Percentiles rank a stretch among this genome's conserved stretches.
phyloP scores from a whole-genome alignment of 768 basidiomycete species.

The Cyclocybe cylindracea region DNA sequence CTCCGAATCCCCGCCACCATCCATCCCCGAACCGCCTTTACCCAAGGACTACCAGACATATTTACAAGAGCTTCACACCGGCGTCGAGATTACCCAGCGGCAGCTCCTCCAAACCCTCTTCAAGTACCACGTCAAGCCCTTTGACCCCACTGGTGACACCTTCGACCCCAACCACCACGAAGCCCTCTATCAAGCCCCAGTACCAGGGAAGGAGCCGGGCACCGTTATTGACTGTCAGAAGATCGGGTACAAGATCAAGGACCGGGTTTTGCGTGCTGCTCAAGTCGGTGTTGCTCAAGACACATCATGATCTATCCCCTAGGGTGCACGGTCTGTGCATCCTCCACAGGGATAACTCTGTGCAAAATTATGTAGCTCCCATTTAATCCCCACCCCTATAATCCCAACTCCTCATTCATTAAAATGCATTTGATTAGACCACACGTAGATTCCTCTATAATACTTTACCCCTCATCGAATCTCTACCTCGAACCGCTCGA shows the following conservation, averaged over 20 bases:
- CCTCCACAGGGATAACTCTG: background rate
- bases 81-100: constrained; percentile 91
- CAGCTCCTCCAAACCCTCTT: constrained; percentile 86
- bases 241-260: constrained; percentile 92
- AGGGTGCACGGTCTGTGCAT: constrained; percentile 1
- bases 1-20: constrained; percentile 22
- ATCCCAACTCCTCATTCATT: constrained; percentile 21
- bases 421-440: constrained; percentile 10
- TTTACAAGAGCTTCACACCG: constrained; percentile 74
- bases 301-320: constrained; percentile 15
- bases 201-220: constrained; percentile 88
- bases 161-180: constrained; percentile 98
- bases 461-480: constrained; percentile 61
- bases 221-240: constrained; percentile 91
- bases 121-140: constrained; percentile 89
- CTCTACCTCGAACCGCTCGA: constrained; percentile 75
- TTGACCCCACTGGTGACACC: constrained; percentile 87
- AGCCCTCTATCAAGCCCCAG: constrained; percentile 90
- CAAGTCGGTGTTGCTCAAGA: constrained; percentile 92
- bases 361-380: constrained; percentile 25
- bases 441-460: constrained; percentile 10
- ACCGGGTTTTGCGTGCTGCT: constrained; percentile 88
- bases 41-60: constrained; percentile 60
- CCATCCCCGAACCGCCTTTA: constrained; percentile 31
- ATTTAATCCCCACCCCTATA: constrained; percentile 13